These are phyloP conservation scores for Leptographium lundbergii DNA, from an alignment of 2,329 filamentous ascomycete genomes.

Conservation along the genomic window DNA sequence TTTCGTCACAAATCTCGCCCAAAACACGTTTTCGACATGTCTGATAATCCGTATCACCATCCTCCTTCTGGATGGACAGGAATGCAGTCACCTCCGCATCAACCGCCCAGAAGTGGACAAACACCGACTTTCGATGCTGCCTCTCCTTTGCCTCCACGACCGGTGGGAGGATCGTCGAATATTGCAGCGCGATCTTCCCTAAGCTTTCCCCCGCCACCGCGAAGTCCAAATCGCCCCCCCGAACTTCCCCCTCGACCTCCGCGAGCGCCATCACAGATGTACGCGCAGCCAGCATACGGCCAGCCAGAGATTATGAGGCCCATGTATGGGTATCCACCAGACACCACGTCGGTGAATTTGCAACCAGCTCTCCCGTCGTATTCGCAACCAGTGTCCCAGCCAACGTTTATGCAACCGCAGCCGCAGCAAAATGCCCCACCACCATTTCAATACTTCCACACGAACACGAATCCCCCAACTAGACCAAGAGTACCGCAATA, in stretches of 20 bases:
- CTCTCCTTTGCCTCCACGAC: background rate
- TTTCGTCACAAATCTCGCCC: too few relatives aligned
- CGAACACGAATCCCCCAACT: too few relatives aligned
- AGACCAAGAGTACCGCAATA: too few relatives aligned
- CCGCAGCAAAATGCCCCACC: background rate
- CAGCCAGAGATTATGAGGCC: background rate
- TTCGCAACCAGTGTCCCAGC: background rate
- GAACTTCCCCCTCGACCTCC: conserved; percentile 2
- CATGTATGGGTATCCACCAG: too few relatives aligned
- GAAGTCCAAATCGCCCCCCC: conserved; percentile 5
- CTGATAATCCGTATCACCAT: too few relatives aligned
- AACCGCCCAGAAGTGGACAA: too few relatives aligned
- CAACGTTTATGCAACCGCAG: too few relatives aligned
- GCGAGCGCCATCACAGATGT: background rate
- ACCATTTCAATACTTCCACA: too few relatives aligned
- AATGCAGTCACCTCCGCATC: background rate
- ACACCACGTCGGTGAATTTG: too few relatives aligned
- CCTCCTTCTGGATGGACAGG: too few relatives aligned
- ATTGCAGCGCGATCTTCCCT: background rate
- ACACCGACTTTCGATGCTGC: background rate
- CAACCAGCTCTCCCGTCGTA: background rate
- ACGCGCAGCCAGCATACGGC: background rate
- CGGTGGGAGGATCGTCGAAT: background rate
- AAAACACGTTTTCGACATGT: too few relatives aligned
- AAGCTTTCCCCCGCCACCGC: conserved; percentile 8